Conservation (phyloP, 1,284 basidiomycete species). For the Gomphus sp. region DNA sequence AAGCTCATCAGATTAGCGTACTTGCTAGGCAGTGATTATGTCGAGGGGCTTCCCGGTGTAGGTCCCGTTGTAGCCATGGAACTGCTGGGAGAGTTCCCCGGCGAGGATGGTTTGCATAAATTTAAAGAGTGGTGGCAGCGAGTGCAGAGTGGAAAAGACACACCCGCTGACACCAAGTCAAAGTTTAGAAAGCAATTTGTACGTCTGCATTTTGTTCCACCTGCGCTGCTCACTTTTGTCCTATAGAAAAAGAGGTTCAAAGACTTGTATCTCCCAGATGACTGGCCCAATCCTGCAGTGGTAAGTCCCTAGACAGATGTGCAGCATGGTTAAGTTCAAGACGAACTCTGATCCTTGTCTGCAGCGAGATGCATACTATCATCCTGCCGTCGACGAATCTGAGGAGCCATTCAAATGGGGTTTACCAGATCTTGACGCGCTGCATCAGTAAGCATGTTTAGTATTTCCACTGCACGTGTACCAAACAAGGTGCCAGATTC, state of each 20-base stretch:
- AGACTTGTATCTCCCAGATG: conserved; percentile 63
- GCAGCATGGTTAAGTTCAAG: background rate
- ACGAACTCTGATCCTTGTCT: background rate
- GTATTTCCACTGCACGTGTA: background rate
- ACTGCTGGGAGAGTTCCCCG: conserved; percentile 83
- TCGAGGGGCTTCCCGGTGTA: conserved; percentile 89
- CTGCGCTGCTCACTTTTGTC: background rate
- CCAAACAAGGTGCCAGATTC: conserved; percentile 42
- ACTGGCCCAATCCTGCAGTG: conserved; percentile 91
- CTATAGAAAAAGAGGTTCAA: conserved; percentile 84
- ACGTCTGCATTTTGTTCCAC: background rate
- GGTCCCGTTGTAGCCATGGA: conserved; percentile 98
- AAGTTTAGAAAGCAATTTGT: conserved; percentile 83
- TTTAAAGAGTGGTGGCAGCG: conserved; percentile 95
- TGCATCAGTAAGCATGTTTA: conserved; percentile 54
- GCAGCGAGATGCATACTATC: conserved; percentile 87
- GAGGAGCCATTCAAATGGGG: conserved; percentile 98
- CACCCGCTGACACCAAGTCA: conserved; percentile 56
- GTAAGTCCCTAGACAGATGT: conserved; percentile 25
- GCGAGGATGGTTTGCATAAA: conserved; percentile 69
- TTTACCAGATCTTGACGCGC: conserved; percentile 86
- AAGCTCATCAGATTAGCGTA: conserved; percentile 87
- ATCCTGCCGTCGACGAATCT: conserved; percentile 84
- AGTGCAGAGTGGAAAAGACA: conserved; percentile 89
- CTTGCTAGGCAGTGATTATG: conserved; percentile 94